Conservation (phyloP, 805 yeast genomes). For the Wickerhamomyces silvicola region DNA sequence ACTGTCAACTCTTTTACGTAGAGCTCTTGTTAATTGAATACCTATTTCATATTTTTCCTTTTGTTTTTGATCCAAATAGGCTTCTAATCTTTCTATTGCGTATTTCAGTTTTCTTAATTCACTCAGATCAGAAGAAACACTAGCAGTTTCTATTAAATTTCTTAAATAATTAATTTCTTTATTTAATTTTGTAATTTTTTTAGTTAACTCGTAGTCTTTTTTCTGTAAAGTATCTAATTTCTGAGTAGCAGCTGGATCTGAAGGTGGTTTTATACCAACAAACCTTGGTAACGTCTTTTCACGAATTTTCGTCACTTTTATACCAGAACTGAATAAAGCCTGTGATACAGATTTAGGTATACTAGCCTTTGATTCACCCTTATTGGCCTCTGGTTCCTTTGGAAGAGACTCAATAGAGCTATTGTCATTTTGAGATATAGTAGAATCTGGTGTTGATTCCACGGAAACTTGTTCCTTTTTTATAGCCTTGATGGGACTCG, state of each 20-base stretch:
- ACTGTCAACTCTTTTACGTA: constrained; percentile 34
- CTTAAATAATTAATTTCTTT: constrained; percentile 32
- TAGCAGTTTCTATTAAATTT: constrained; percentile 28
- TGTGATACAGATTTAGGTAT: constrained; percentile 25
- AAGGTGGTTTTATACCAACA: constrained; percentile 17
- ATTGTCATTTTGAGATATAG: constrained; percentile 6
- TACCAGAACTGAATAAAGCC: constrained; percentile 16
- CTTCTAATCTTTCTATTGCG: constrained; percentile 32
- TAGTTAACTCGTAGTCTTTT: constrained; percentile 25
- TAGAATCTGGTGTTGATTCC: constrained; percentile 11
- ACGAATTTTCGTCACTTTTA: constrained; percentile 23
- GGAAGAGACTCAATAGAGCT: constrained; percentile 7
- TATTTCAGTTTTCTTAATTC: constrained; percentile 31
- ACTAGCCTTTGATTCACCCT: background rate
- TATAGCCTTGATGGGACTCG: constrained; percentile 10
- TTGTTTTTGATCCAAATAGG: constrained; percentile 33
- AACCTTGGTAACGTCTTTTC: constrained; percentile 19
- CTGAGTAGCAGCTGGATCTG: constrained; percentile 9
- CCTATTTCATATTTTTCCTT: constrained; percentile 39
- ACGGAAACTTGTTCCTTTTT: constrained; percentile 1
- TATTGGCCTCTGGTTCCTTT: constrained; percentile 1
- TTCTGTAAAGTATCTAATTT: constrained; percentile 24
- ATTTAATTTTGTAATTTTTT: constrained; percentile 30
- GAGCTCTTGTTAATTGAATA: constrained; percentile 31
- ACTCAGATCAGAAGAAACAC: constrained; percentile 27